Percentiles rank a stretch among this genome's conserved stretches.
Conservation (phyloP, 1,284 basidiomycete genomes). For the Cryptococcus sp. region DNA sequence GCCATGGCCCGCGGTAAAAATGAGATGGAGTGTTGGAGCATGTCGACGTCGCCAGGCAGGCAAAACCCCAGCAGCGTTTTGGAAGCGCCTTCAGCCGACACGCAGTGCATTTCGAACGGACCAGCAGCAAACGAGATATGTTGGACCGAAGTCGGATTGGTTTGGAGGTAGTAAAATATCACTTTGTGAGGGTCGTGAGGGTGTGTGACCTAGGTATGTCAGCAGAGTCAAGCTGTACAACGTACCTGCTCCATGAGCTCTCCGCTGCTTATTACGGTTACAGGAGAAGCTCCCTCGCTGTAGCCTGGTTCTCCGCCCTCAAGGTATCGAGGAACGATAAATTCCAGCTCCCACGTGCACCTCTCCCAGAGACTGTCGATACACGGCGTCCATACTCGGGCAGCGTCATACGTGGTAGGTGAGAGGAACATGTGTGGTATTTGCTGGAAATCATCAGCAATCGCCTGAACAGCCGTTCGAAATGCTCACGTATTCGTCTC, state of each 20-base stretch:
- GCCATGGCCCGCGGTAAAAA: constrained; percentile 87
- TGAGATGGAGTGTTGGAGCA: constrained; percentile 66
- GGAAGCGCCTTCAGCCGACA: constrained; percentile 65
- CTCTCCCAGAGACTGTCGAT: constrained; percentile 94
- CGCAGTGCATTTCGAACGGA: constrained; percentile 79
- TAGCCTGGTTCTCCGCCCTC: constrained; percentile 62
- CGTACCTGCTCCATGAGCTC: constrained; percentile 88
- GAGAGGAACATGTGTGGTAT: constrained; percentile 91
- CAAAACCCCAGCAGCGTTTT: constrained; percentile 92
- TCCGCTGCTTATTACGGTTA: constrained; percentile 88
- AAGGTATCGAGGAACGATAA: constrained; percentile 85
- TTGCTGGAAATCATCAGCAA: constrained; percentile 60
- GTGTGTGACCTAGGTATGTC: constrained; percentile 72
- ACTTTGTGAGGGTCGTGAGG: constrained; percentile 92
- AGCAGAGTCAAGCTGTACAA: constrained; percentile 10
- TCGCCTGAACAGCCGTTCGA: constrained; percentile 5
- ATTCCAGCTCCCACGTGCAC: constrained; percentile 98
- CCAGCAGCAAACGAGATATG: constrained; percentile 96
- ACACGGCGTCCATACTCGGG: constrained; percentile 96
- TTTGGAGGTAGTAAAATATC: constrained; percentile 90
- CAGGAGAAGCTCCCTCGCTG: constrained; percentile 64
- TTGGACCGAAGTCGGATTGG: constrained; percentile 86
- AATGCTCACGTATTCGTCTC: constrained; percentile 64
- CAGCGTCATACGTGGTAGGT: constrained; percentile 82
- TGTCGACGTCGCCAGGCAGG: constrained; percentile 74